Conservation (phyloP, 495 filamentous ascomycete species). For the Penicillium goetzii region DNA sequence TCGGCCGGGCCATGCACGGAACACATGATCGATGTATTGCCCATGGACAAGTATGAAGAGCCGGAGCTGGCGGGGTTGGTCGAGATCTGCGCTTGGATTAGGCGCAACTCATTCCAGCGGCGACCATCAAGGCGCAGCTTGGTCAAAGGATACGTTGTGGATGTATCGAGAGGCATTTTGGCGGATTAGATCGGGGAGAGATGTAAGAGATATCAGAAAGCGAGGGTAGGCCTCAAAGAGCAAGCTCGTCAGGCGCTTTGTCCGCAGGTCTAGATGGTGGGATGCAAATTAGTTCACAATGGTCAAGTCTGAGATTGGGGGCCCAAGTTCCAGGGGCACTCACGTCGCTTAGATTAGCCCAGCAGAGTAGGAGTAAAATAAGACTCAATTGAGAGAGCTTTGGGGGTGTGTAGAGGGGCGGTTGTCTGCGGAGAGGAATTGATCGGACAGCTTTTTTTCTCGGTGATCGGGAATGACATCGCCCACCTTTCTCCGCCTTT, state of each 20-base stretch:
- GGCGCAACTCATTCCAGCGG: slow-evolving; percentile 96
- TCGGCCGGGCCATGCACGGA: slow-evolving; percentile 84
- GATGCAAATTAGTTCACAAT: slow-evolving; percentile 8
- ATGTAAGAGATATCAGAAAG: not conserved
- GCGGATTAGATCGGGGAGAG: not conserved
- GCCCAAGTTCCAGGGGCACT: not conserved
- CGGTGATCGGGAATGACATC: slow-evolving; percentile 31
- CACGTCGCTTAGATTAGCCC: not conserved
- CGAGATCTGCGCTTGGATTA: slow-evolving; percentile 83
- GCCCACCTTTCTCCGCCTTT: slow-evolving; percentile 25
- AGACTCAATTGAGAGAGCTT: slow-evolving; percentile 10
- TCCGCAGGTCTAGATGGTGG: slow-evolving; percentile 9
- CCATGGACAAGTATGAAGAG: slow-evolving; percentile 88
- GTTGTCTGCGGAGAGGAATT: slow-evolving; percentile 12
- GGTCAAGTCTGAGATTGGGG: not conserved
- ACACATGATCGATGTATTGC: slow-evolving; percentile 95
- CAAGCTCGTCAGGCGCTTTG: slow-evolving; percentile 16
- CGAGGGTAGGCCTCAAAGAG: not conserved
- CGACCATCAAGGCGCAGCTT: slow-evolving; percentile 91
- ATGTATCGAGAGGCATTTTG: slow-evolving; percentile 88
- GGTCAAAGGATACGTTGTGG: slow-evolving; percentile 77
- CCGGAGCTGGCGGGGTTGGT: slow-evolving; percentile 91
- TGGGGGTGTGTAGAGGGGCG: not conserved
- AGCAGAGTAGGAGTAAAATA: not conserved
- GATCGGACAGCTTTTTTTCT: slow-evolving; percentile 28